Percentiles rank a stretch among this genome's conserved stretches.
Conservation (phyloP, 2,329 filamentous ascomycete genomes). For the Elsinoe ampelina region DNA sequence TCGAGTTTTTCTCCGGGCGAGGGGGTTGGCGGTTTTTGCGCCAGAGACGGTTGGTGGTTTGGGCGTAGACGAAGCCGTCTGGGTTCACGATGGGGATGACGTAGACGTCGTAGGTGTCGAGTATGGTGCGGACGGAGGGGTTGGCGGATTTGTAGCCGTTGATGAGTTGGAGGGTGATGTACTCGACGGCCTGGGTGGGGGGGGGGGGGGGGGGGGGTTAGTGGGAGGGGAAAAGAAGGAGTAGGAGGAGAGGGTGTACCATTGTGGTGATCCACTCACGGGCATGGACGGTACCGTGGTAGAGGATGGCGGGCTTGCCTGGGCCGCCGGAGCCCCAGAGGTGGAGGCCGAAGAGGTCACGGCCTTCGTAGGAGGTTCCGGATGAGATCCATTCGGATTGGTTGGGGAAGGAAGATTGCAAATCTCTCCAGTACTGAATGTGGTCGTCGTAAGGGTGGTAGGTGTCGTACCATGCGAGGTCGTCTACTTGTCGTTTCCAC, state of each 20-base stretch:
- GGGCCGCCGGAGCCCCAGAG: conserved; percentile 5
- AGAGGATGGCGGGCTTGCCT: conserved; percentile 6
- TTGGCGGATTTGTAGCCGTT: conserved; percentile 14
- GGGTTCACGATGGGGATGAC: conserved; percentile 9
- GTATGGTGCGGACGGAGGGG: not conserved
- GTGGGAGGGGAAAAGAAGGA: too few relatives aligned
- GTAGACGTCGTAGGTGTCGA: conserved; percentile 9
- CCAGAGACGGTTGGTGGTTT: conserved; percentile 4
- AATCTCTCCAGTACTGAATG: conserved; percentile 38
- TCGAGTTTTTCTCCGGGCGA: conserved; percentile 12
- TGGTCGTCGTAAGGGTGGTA: conserved; percentile 49
- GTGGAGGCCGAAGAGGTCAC: conserved; percentile 8
- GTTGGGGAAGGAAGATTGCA: conserved; percentile 40
- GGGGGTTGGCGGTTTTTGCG: conserved; percentile 12
- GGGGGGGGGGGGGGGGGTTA: not conserved
- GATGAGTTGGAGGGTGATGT: conserved; percentile 10
- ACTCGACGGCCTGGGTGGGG: conserved; percentile 4
- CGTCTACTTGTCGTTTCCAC: conserved; percentile 16
- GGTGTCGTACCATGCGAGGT: conserved; percentile 42
- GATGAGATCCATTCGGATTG: conserved; percentile 39
- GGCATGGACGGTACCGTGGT: conserved; percentile 8
- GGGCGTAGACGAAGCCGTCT: conserved; percentile 7
- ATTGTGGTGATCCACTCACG: conserved; percentile 10
- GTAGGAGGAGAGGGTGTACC: not conserved
- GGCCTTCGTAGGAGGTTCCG: conserved; percentile 31